Base-by-base conservation (phyloP, 495 filamentous ascomycete species). In the Penicillium subrubescens region DNA sequence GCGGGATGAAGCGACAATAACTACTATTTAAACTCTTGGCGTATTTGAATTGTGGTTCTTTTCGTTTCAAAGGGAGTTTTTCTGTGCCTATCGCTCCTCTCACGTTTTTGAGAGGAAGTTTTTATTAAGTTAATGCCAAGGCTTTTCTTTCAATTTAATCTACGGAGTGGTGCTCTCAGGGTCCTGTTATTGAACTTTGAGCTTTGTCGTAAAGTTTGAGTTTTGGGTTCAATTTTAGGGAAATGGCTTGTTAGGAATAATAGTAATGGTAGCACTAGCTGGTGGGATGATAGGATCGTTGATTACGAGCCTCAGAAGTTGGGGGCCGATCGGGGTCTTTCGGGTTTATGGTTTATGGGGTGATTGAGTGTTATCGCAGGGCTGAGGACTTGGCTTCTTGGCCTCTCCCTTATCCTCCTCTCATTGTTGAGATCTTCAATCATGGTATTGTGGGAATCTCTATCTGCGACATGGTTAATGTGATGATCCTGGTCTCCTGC, bases 1-100 rank as follows among this genome's bases (percentile, higher is more conserved):
- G 61, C 61, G 61, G 66, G 37, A 62, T 39, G 14, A 62, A 67
- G 61, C 67, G 67, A 69, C 57, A 54, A 14, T 29, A 23, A 44
- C 8, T 56, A 31, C n/a, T 52, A 31, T 51, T 17, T 14, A 17
- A 31, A 29, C 15, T 33, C 23, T 52, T 27, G 48, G 48, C 27
- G 15, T 31, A 23, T 51, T 51, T 51, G 48, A 51, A 21, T 51
- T 51, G 48, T 21, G 21, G n/a, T 51, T 27, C 48, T 21, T 21
- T 10, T 8, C 17, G 41, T 19, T 7, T 48, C 19, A 48, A 23
- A 12, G 44, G 44, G 19, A 2, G 3, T 48, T 52, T 52, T 52
- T 52, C 48, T 52, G 48, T 25, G 48, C 48, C 48, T 52, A 52
- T 52, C 48, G 48, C 48, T 52, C 48, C 27, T 52, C 48, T 25